Percentiles rank a stretch among this genome's conserved stretches.
Conservation (phyloP, 768 basidiomycete species). For the Galerina sulciceps region DNA sequence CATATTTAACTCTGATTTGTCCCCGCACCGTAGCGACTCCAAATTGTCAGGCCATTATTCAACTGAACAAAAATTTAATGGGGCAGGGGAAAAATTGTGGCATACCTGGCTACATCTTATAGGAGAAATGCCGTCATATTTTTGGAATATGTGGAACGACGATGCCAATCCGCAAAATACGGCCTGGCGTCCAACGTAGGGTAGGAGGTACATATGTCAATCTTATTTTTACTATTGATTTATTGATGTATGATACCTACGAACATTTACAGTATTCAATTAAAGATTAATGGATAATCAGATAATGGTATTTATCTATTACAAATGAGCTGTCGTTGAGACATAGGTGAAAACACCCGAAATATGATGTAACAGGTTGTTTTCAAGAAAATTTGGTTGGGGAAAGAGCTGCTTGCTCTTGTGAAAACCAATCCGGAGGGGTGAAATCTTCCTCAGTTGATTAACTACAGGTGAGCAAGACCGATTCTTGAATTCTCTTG, state of each 20-base stretch:
- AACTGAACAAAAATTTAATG: constrained; percentile 21
- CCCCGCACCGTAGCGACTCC: constrained; percentile 38
- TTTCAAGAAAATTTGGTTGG: no score
- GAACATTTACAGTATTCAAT: neutral
- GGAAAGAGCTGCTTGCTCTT: no score
- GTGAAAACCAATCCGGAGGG: no score
- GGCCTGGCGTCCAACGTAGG: constrained; percentile 21
- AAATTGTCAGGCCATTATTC: constrained; percentile 30
- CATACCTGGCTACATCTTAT: constrained; percentile 11
- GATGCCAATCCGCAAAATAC: constrained; percentile 13
- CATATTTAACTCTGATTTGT: constrained; percentile 45
- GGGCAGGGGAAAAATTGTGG: constrained; percentile 43
- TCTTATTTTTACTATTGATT: neutral
- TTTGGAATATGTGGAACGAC: constrained; percentile 19
- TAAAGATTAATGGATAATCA: neutral
- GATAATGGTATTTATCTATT: neutral
- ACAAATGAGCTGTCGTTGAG: neutral
- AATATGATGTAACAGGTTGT: no score
- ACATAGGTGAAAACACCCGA: neutral
- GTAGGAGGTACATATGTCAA: neutral
- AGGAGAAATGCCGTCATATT: constrained; percentile 16
- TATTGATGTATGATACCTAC: neutral
- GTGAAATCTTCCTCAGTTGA: no score
- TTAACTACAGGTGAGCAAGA: no score
- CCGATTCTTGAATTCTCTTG: no score